A percentile compares a stretch with the other conserved stretches of the same genome.
Conservation (phyloP, 306 rosid species). For the Mimosa bimucronata region DNA sequence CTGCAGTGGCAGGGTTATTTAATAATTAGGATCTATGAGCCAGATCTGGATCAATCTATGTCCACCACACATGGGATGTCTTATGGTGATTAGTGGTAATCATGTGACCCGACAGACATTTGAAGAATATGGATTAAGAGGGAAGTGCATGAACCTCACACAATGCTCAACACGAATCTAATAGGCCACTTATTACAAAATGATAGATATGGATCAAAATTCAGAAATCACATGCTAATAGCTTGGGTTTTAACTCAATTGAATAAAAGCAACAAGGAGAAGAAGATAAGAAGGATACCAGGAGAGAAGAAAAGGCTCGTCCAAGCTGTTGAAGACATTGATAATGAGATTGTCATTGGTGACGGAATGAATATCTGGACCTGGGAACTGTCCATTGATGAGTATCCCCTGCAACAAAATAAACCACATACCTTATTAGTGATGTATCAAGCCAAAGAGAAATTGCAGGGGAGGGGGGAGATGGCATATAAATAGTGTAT, state of each 20-base stretch:
- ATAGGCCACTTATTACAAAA: background rate
- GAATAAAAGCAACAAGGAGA: background rate
- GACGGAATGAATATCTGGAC: constrained; percentile 93
- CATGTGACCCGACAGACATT: background rate
- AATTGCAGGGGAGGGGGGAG: background rate
- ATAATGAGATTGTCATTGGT: constrained; percentile 93
- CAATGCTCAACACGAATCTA: background rate
- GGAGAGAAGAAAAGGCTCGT: constrained; percentile 84
- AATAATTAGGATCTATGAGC: background rate
- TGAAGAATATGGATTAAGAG: background rate
- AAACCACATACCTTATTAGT: background rate
- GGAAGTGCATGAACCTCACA: constrained; percentile 1
- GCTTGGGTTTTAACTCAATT: background rate
- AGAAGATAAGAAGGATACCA: constrained; percentile 58
- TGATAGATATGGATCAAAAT: background rate
- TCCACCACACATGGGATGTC: constrained; percentile 38
- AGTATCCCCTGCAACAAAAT: constrained; percentile 78
- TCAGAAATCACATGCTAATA: background rate
- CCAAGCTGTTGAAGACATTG: constrained; percentile 90
- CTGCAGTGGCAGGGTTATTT: background rate
- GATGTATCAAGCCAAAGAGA: background rate
- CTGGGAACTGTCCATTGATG: constrained; percentile 94
- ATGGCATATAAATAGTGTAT: background rate
- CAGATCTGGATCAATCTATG: constrained; percentile 44
- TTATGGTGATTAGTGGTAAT: background rate